These are phyloP conservation scores for Nadsonia commutata DNA, from an alignment of 1,139 yeast genomes.

Conservation along the genomic window DNA sequence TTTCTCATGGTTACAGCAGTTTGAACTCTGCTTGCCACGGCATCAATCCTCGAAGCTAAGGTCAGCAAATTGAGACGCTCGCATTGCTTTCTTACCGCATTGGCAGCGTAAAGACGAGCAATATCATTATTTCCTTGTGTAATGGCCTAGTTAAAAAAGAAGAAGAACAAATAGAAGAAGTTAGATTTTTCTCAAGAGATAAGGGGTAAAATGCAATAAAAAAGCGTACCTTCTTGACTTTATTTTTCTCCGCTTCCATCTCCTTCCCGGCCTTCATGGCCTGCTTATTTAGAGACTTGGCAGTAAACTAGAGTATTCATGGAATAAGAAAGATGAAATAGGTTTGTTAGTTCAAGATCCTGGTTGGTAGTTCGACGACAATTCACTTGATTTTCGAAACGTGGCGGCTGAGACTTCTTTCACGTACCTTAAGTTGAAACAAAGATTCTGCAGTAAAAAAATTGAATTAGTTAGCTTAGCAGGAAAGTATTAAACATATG, in stretches of 20 bases:
- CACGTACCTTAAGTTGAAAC: not conserved
- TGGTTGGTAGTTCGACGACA: too few species aligned
- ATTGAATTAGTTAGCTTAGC: not conserved
- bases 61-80: constrained; percentile 74
- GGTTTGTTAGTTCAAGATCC: too few species aligned
- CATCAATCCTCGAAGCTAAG: constrained; percentile 81
- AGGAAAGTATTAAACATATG: not conserved
- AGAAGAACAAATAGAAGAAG: too few species aligned
- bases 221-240: constrained; percentile 51
- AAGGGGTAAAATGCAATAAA: not conserved
- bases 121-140: constrained; percentile 81
- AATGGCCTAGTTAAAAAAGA: constrained; percentile 40
- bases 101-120: constrained; percentile 88
- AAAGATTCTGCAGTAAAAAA: not conserved
- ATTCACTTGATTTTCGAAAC: too few species aligned
- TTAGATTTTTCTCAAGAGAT: constrained; percentile 8
- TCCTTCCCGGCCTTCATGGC: constrained; percentile 86
- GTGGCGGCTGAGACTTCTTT: not conserved
- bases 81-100: constrained; percentile 82
- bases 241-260: constrained; percentile 72
- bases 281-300: constrained; percentile 83
- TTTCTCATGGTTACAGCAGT: constrained; percentile 91
- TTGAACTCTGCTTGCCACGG: constrained; percentile 90
- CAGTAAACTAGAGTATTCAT: constrained; percentile 85
- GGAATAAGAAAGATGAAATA: too few species aligned